These are phyloP conservation scores for Puccinia polysora DNA, from an alignment of 1,284 basidiomycete genomes.

Conservation along the genomic window DNA sequence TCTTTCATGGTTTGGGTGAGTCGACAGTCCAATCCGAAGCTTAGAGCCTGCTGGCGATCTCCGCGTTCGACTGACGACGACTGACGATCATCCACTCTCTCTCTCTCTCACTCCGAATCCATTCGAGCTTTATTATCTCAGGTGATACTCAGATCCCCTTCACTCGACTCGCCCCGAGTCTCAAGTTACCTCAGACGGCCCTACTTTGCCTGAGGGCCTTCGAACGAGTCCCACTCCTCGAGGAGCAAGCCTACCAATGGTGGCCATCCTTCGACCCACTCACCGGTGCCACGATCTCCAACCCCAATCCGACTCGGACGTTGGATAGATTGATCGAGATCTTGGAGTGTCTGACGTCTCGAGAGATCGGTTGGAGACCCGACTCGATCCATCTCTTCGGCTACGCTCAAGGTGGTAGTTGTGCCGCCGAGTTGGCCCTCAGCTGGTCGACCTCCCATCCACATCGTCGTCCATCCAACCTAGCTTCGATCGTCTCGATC, in stretches of 20 bases:
- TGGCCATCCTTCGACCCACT: constrained; percentile 74
- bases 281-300: constrained; percentile 64
- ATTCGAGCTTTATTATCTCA: no score
- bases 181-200: constrained; percentile 82
- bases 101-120: not conserved
- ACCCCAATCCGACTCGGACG: constrained; percentile 68
- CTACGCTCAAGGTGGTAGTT: constrained; percentile 79
- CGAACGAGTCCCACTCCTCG: constrained; percentile 73
- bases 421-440: constrained; percentile 66
- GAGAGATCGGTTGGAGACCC: constrained; percentile 63
- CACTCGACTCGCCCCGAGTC: constrained; percentile 63
- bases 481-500: constrained; percentile 67
- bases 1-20: constrained; percentile 80
- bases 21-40: constrained; percentile 2
- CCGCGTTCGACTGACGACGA: not conserved
- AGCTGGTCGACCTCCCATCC: constrained; percentile 57
- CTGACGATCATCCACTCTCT: not conserved
- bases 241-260: constrained; percentile 75
- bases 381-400: constrained; percentile 76
- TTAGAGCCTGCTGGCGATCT: no score
- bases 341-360: constrained; percentile 60
- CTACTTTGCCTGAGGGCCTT: constrained; percentile 73
- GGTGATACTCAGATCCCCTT: constrained; percentile 79
- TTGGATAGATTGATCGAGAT: constrained; percentile 61
- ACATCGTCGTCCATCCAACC: constrained; percentile 46